Base-by-base conservation (phyloP, 352 stramenopile species). In the Blastocystis sp. region DNA sequence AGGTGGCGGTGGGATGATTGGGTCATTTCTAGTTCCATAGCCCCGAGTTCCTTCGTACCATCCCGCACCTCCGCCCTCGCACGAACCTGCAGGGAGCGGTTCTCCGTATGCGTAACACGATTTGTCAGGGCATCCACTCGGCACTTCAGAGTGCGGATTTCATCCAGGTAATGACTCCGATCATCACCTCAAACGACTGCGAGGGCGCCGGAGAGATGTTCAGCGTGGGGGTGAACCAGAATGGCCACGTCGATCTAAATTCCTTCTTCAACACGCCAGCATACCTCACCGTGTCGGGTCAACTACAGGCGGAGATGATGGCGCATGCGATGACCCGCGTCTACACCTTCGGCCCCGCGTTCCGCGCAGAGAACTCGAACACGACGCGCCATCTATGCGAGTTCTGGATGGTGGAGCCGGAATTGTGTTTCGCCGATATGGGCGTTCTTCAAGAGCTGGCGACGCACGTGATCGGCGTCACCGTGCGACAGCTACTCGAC, bases 351-450 rank as follows among this genome's bases (percentile, higher is more conserved):
- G 94, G 93, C 0, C 94, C 94, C 3, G 97, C 94, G 0, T 97
- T 97, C 88, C 91, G 94, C 42, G 94, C 94, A 0, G 94, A 97
- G 87, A 97, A 97, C 90, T 96, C 92, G 84, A 94, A 97, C 89
- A 97, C 94, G 6, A 93, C 92, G 3, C 90, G 92, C 61, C 93
- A 97, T 64, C 87, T 97, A 53, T 91, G 93, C 42, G 94, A 97
- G 81, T 97, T 97, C 88, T 97, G 92, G 94, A 97, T 97, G 94
- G 92, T 97, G 14, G 94, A 97, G 87, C 94, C 94, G 2, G 92
- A 95, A 87, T 94, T 97, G 86, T 89, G 87, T n/a, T 93, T 93
- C 56, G 88, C 88, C 0, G 91, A 94, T 86, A 87, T 98, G 14
- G 89, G 91, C 53, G 93, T 96, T 86, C 90, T 97, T 90, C 97